phyloP scores from a whole-genome alignment of 2,329 filamentous ascomycete species.

The Talaromyces rugulosus region DNA sequence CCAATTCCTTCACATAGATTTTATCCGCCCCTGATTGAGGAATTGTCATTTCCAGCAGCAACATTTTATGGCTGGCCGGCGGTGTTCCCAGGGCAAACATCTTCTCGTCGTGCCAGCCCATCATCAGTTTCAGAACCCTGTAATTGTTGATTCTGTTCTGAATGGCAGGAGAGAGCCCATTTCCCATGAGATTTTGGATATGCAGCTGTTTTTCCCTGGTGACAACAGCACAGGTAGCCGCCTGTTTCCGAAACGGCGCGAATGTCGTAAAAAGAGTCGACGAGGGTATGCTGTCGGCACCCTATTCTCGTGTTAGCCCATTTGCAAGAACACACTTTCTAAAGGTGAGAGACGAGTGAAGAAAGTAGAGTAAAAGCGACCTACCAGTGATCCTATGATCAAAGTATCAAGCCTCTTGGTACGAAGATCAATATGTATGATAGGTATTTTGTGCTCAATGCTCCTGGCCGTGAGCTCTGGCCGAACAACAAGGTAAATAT shows the following conservation, averaged over 20 bases:
- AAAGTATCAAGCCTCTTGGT: conserved; percentile 3
- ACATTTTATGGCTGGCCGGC: conserved; percentile 18
- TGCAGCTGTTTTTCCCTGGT: conserved; percentile 24
- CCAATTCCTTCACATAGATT: conserved; percentile 3
- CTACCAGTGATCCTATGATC: conserved; percentile 3
- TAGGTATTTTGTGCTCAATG: conserved; percentile 7
- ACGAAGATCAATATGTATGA: conserved; percentile 5
- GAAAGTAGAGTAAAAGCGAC: neutral
- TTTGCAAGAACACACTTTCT: neutral
- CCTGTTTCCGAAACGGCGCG: conserved; percentile 18
- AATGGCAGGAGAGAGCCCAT: conserved; percentile 2
- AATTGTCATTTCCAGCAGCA: conserved; percentile 19
- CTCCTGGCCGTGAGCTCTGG: conserved; percentile 9
- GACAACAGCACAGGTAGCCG: conserved; percentile 20
- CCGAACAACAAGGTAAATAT: conserved; percentile 10
- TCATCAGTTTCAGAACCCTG: conserved; percentile 24
- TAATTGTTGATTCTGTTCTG: conserved; percentile 23
- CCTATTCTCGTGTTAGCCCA: neutral
- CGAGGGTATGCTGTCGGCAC: conserved; percentile 17
- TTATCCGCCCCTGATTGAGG: conserved; percentile 9
- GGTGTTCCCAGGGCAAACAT: conserved; percentile 23
- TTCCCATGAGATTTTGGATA: conserved; percentile 16
- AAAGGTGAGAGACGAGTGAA: neutral
- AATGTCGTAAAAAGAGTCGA: conserved; percentile 28
- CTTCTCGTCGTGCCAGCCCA: conserved; percentile 16